phyloP scores from a whole-genome alignment of 192 early-diverging fungal genomes.

The Coemansia sp. region DNA sequence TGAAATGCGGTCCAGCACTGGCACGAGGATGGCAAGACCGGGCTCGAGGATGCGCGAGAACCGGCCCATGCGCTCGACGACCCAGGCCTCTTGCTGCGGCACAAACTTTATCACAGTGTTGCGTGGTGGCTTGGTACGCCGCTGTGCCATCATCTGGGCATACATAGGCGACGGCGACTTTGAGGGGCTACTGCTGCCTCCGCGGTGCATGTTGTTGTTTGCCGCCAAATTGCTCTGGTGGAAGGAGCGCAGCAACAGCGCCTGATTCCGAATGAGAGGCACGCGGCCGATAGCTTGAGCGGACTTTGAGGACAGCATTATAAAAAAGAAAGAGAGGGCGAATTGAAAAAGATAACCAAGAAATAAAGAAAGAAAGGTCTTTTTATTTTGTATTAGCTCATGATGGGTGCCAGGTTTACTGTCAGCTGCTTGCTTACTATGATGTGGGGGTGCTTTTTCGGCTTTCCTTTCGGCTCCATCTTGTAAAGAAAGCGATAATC shows the following conservation, averaged over 20 bases:
- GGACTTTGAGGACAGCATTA: background rate
- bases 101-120: slow-evolving; percentile 89
- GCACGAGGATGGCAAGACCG: slow-evolving; percentile 87
- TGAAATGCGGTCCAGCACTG: slow-evolving; percentile 81
- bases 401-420: background rate
- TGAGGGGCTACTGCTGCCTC: background rate
- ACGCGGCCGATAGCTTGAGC: background rate
- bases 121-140: background rate
- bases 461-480: background rate
- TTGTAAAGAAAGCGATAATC: background rate
- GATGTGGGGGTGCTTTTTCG: too few relatives aligned
- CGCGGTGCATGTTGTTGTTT: background rate
- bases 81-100: slow-evolving; percentile 97
- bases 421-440: background rate
- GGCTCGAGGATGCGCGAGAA: slow-evolving; percentile 85
- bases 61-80: slow-evolving; percentile 94
- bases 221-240: background rate
- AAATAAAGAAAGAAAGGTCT: too few relatives aligned
- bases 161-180: slow-evolving; percentile 5
- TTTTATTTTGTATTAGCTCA: too few relatives aligned
- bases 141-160: slow-evolving; percentile 11
- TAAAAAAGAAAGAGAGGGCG: background rate
- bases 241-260: slow-evolving; percentile 4
- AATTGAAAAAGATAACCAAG: background rate
- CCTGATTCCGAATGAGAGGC: background rate